Conservation (phyloP, 2,329 filamentous ascomycete genomes). For the Penicillium frequentans region DNA sequence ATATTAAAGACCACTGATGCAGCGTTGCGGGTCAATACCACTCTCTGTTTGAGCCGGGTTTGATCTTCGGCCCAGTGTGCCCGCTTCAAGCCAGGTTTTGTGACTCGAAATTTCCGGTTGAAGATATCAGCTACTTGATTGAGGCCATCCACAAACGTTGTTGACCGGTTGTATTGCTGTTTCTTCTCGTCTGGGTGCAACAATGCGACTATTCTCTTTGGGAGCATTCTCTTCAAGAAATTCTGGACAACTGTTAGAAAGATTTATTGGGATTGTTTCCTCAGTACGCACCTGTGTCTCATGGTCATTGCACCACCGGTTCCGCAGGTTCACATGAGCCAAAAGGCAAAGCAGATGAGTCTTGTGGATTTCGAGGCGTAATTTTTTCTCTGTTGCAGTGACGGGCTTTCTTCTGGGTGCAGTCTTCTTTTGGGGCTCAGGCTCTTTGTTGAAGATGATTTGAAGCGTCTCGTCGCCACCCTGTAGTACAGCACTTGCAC, state of each 20-base stretch:
- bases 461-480: constrained; percentile 30
- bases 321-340: constrained; percentile 73
- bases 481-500: constrained; percentile 13
- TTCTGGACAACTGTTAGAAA: constrained; percentile 23
- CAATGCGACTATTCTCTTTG: constrained; percentile 63
- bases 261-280: neutral
- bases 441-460: constrained; percentile 39
- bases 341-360: constrained; percentile 81
- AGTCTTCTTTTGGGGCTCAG: constrained; percentile 24
- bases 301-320: constrained; percentile 83
- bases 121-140: constrained; percentile 68
- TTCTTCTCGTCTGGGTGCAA: constrained; percentile 68
- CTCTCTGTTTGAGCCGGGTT: constrained; percentile 60
- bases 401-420: constrained; percentile 51
- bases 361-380: constrained; percentile 78
- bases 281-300: constrained; percentile 58
- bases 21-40: constrained; percentile 15
- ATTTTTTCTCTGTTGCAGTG: constrained; percentile 57
- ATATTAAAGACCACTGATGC: neutral
- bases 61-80: constrained; percentile 73
- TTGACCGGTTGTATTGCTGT: constrained; percentile 72
- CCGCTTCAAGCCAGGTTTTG: constrained; percentile 66
- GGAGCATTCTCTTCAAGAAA: constrained; percentile 64
- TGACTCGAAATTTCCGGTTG: constrained; percentile 68
- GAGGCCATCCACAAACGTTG: constrained; percentile 78